Base-by-base conservation (phyloP, 257 asterid species). In the Verbascum thapsus region DNA sequence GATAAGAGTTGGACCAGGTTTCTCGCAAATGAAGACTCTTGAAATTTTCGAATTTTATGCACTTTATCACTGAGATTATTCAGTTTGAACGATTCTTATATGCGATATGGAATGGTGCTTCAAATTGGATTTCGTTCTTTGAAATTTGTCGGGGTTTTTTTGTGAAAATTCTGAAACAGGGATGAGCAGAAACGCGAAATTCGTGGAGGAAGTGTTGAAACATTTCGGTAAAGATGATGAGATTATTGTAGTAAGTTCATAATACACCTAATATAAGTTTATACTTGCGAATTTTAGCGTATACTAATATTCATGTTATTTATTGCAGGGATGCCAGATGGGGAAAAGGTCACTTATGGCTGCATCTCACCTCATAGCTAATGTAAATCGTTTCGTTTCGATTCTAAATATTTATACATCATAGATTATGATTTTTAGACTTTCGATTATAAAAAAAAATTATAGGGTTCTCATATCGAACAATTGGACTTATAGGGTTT, bases 291-390 rank as follows among this genome's bases (percentile, higher is more conserved):
- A n/a, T n/a, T n/a, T n/a, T n/a, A n/a, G n/a, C n/a, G n/a, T n/a
- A n/a, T n/a, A n/a, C 13, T 55, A 19, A 22, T 6, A 49, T 38
- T 26, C n/a, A n/a, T n/a, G n/a, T 55, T 7, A 2, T 63, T 38
- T 17, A 30, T 19, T 60, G 64, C 78, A 88, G 96, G 96, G 95
- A 1, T 88, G 95, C 74, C 90, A 85, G 42, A 3, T 68, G 44
- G 95, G 96, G 52, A 88, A 86, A 52, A 78, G 95, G 62, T 88
- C 96, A 10, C 39, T 81, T 4, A 80, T 80, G 90, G 96, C 96
- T 55, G 84, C 92, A 18, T 68, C 83, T 5, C 87, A 81, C 45
- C 96, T 88, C 66, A 10, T 83, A 16, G 74, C 90, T 57, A 79
- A 78, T 59, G 96, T 83, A 75, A 66, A 86, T 79, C 58, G 11